Conservation (phyloP, 1,284 basidiomycete species). For the Termitomyces sp. region DNA sequence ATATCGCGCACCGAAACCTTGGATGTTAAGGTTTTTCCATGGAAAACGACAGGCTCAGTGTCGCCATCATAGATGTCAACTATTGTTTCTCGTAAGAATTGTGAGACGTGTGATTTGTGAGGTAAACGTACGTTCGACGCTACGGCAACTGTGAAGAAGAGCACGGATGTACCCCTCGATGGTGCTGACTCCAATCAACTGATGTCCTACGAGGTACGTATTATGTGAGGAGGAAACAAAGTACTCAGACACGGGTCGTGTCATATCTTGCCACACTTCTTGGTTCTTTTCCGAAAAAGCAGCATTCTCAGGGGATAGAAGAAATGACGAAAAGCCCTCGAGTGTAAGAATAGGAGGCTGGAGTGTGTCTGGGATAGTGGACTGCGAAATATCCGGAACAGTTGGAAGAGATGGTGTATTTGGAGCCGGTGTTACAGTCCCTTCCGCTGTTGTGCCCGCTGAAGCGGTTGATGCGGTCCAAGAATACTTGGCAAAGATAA, state of each 20-base stretch:
- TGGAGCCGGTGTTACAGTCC: constrained; percentile 1
- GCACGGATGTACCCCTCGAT: constrained; percentile 96
- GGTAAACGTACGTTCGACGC: constrained; percentile 73
- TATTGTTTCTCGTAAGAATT: constrained; percentile 27
- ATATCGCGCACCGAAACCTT: constrained; percentile 84
- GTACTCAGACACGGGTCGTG: constrained; percentile 81
- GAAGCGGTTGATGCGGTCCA: constrained; percentile 24
- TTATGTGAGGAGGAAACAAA: constrained; percentile 95
- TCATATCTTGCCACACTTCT: constrained; percentile 49
- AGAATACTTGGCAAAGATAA: constrained; percentile 53
- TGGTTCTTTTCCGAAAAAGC: constrained; percentile 30
- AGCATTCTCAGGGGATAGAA: constrained; percentile 49
- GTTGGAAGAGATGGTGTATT: constrained; percentile 15
- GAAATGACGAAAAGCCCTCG: constrained; percentile 71
- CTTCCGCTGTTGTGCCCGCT: constrained; percentile 4
- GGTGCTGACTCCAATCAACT: constrained; percentile 90
- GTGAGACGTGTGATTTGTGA: neutral
- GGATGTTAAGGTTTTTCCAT: constrained; percentile 89
- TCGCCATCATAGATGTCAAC: constrained; percentile 96
- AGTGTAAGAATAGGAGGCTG: constrained; percentile 44
- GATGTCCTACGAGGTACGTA: constrained; percentile 93
- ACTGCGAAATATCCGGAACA: constrained; percentile 4
- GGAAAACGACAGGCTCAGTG: constrained; percentile 77
- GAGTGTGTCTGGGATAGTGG: constrained; percentile 4
- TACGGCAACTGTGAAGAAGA: constrained; percentile 84